Evolutionary conservation across 2,329 filamentous ascomycete species (phyloP).

Genomic region (Cordyceps militaris): DNA sequence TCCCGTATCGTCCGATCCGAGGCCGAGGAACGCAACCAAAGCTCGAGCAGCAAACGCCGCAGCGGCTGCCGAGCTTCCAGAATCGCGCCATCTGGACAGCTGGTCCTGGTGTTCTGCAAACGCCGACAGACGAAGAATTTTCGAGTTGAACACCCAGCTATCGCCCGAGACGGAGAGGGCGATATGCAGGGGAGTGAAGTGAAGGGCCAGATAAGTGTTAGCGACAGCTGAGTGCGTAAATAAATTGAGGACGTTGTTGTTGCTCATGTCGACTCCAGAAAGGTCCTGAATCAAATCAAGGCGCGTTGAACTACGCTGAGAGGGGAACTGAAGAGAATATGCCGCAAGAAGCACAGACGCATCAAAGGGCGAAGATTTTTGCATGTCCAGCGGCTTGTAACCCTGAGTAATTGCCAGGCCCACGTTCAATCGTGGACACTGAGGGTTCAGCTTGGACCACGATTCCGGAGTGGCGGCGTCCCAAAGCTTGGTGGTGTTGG

Average conservation of each 20-base stretch:
- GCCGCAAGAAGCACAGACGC: constrained; percentile 33
- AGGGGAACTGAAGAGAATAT: constrained; percentile 32
- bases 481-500: constrained; percentile 41
- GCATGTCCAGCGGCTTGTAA: constrained; percentile 30
- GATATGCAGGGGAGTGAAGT: constrained; percentile 51
- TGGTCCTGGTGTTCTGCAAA: constrained; percentile 42
- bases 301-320: constrained; percentile 24
- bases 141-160: constrained; percentile 51
- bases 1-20: constrained; percentile 13
- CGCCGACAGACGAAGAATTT: constrained; percentile 36
- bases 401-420: constrained; percentile 25
- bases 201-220: constrained; percentile 49
- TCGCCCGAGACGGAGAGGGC: constrained; percentile 52
- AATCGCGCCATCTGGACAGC: constrained; percentile 40
- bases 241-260: constrained; percentile 28
- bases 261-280: constrained; percentile 18
- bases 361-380: constrained; percentile 31
- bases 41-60: constrained; percentile 45
- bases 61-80: constrained; percentile 38
- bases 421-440: constrained; percentile 21
- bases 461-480: constrained; percentile 35
- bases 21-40: constrained; percentile 38
- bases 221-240: constrained; percentile 40
- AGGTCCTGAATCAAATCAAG: constrained; percentile 21
- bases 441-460: constrained; percentile 36